Evolutionary conservation across 1,284 basidiomycete genomes (phyloP), one percentile per base, ranked within the genome.

Genomic region (Fomitopsis betulina): DNA sequence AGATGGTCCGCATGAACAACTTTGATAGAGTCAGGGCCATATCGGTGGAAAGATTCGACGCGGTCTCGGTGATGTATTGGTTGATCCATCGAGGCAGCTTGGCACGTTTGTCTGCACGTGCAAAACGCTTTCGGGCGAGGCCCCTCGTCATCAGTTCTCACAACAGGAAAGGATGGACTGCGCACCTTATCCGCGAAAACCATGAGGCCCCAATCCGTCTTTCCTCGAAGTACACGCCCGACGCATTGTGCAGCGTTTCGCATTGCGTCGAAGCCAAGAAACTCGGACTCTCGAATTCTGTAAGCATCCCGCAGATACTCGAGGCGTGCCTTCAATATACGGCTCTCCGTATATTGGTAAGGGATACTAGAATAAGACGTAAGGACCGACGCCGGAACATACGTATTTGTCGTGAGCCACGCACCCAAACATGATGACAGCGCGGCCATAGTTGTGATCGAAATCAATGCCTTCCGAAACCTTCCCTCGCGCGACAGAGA

Each of bases 391-490:
- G 25, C 39, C 15, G 38, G n/a, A 42, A 27, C 30, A 23, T 5
- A 40, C 23, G 45, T 8, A n/a, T 15, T 43, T 21, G 21, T 43
- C 27, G 32, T 23, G 2, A 52, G 10, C 10, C 25, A 63, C 84
- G 58, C 70, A 94, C 93, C 94, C 97, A 76, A 99, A 99, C 97
- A 99, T 99, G 73, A 99, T 94, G 69, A 99, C 97, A 64, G 97
- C 97, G 56, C 97, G 86, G 7, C 97, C 97, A 71, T 99, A 99
- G 71, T 98, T 96, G 73, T 99, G 97, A 73, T 99, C 97, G 70
- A 99, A 99, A 85, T 99, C 97, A 70, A 99, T 99, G 5, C 97
- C 97, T 76, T 99, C 97, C 0, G 97, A 99, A 0, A 99, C 97
- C 74, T 99, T 99, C 7, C 97, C 97, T 80, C 97, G 87, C 21